Conservation (phyloP, 2,329 filamentous ascomycete species). For the Cytospora chrysosperma region DNA sequence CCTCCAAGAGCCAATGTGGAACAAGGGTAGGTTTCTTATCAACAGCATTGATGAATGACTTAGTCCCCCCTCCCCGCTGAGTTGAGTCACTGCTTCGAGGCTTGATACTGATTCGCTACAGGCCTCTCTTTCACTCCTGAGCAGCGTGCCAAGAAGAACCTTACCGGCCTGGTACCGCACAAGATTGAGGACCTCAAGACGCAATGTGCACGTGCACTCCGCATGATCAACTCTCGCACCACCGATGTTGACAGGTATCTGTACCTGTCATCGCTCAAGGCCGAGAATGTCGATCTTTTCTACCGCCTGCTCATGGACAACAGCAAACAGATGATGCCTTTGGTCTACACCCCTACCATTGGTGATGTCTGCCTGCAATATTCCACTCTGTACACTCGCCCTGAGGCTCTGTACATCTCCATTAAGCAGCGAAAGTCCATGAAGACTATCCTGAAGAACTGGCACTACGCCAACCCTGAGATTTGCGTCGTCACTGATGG, state of each 20-base stretch:
- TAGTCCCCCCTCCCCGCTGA: neutral
- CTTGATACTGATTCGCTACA: conserved; percentile 30
- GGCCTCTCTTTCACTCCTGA: conserved; percentile 65
- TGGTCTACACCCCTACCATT: conserved; percentile 87
- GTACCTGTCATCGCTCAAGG: conserved; percentile 74
- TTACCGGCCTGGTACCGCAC: conserved; percentile 65
- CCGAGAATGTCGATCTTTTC: conserved; percentile 77
- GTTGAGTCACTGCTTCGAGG: neutral
- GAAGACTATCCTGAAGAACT: conserved; percentile 84
- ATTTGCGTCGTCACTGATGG: conserved; percentile 98
- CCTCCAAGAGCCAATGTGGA: conserved; percentile 61
- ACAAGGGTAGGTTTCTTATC: conserved; percentile 53
- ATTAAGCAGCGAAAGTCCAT: conserved; percentile 93
- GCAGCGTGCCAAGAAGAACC: conserved; percentile 62
- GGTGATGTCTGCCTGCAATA: conserved; percentile 96
- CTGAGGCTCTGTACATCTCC: conserved; percentile 94
- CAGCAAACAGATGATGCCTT: conserved; percentile 73
- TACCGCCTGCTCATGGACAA: conserved; percentile 79
- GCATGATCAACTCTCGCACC: conserved; percentile 68
- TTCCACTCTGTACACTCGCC: conserved; percentile 91
- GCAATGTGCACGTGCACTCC: conserved; percentile 66
- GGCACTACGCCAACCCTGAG: conserved; percentile 85
- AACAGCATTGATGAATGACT: neutral
- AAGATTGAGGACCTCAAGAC: conserved; percentile 60
- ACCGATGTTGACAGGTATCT: conserved; percentile 80